Base-by-base conservation (phyloP, 179 eudicot genomes). In the Beta lomatogona region DNA sequence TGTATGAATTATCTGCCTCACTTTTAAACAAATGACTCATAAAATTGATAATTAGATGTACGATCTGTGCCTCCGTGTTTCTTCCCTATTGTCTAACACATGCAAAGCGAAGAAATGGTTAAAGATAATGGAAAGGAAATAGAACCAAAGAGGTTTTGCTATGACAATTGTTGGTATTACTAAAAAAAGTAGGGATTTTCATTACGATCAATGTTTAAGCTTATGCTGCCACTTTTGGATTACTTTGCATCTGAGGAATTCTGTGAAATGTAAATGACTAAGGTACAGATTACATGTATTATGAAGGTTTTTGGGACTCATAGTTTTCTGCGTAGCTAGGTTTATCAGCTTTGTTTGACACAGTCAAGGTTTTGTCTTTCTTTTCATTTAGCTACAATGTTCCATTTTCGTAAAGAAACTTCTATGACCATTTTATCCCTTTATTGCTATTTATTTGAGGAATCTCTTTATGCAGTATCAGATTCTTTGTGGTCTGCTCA, bases 401-500 rank as follows among this genome's bases (percentile, higher is more conserved):
- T 64, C 69, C n/a, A n/a, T 61, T 36, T 10, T 53, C 63, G 9
- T 63, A 25, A 11, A 41, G 9, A 15, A 70, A 15, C 64, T 18
- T 64, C 41, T 48, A 4, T 41, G 13, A 76, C 22, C 46, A 14
- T 66, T 64, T n/a, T 59, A 52, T 71, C 31, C n/a, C 8, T 73
- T 21, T 28, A 53, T 74, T 57, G 70, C 50, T 50, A 60, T 46
- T 67, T 74, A 67, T 81, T 83, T 59, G 66, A 69, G 22, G 81
- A 72, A 59, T 31, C 41, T 66, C 8, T 16, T 81, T 78, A 87
- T 86, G 87, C 93, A 95, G 98, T 82, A 91, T 95, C 86, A 92
- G 87, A 50, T 93, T 92, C 85, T 95, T 95, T 80, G 82, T 90
- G 71, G 92, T 91, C 59, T 92, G 91, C 86, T 87, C 97, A 74